Evolutionary conservation across 2,329 filamentous ascomycete genomes (phyloP), one percentile per base, ranked within the genome.

Genomic region (Harringtonia aguacate): DNA sequence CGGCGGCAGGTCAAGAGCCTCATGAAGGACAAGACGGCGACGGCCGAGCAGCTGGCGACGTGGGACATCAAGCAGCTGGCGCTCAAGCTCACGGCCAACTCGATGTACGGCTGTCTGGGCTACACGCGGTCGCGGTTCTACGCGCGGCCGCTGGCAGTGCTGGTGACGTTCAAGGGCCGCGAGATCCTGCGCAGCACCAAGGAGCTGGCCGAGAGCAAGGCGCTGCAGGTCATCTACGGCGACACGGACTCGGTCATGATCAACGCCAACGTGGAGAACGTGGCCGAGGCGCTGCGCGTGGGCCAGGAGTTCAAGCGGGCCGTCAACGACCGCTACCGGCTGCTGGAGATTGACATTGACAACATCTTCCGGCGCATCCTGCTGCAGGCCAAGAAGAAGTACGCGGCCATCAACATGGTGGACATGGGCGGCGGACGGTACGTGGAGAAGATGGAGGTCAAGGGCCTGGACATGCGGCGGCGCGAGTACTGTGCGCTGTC

Each of bases 161-260:
- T 98, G 60, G 97, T 89, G 3, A 98, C 92, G 0, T 94, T 81
- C 68, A 97, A 98, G 63, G 92, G 92, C 46, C 87, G 92, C 69
- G 92, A 98, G 68, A 97, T 98, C 76, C 71, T 98, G 47, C 79
- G 86, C 51, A 94, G 86, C 59, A 98, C 92, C 45, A 98, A 97
- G 63, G 89, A 94, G 43, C 76, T 98, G 49, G 92, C 92, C 10
- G 92, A 98, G 64, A 86, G 79, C 56, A 89, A 85, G 53, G 82
- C 88, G 47, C 75, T 98, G 27, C 85, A 92, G 57, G 92, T 98
- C 61, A 97, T 98, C 50, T 98, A 98, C 56, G 92, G 92, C 68
- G 92, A 98, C 65, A 98, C 92, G 13, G 92, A 98, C 64, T 98
- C 92, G 9, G 92, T 98, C 65, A 98, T 98, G 92, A 97, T 98